These are phyloP conservation scores for Paratrypanosoma confusum DNA, from an alignment of 208 protist species.

Conservation along the genomic window DNA sequence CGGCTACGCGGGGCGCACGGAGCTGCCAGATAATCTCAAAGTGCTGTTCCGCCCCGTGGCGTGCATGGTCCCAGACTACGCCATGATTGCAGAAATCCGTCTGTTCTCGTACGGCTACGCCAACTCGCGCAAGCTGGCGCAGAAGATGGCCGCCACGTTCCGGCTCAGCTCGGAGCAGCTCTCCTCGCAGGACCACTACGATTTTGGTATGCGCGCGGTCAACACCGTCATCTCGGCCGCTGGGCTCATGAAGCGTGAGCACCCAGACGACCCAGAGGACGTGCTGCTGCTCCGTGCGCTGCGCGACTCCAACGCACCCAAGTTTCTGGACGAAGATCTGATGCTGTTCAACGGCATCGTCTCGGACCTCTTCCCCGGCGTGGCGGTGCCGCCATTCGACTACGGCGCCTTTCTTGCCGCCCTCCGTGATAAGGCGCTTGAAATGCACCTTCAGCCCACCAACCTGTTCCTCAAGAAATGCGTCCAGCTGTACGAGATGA, in stretches of 20 bases:
- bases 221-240: conserved; percentile 97
- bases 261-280: conserved; percentile 89
- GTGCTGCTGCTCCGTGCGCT: conserved; percentile 92
- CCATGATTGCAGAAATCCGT: conserved; percentile 97
- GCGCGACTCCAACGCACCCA: conserved; percentile 96
- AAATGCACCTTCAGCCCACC: conserved; percentile 88
- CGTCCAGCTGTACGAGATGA: conserved; percentile 97
- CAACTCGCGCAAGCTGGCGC: conserved; percentile 88
- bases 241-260: conserved; percentile 91
- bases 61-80: conserved; percentile 99
- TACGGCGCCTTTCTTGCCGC: conserved; percentile 86
- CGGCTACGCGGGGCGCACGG: conserved; percentile 96
- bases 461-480: conserved; percentile 93
- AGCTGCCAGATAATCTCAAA: conserved; percentile 97
- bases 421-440: conserved; percentile 51
- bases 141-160: conserved; percentile 97
- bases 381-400: conserved; percentile 78
- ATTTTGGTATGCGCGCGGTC: conserved; percentile 98
- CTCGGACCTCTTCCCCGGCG: conserved; percentile 95
- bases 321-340: conserved; percentile 92
- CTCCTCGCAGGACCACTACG: conserved; percentile 97
- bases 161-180: conserved; percentile 97
- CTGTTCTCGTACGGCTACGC: conserved; percentile 97
- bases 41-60: conserved; percentile 95
- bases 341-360: conserved; percentile 95